Percentiles rank a stretch among this genome's conserved stretches.
phyloP scores from a whole-genome alignment of 352 stramenopile species.

The Globisporangium acanthophoron region DNA sequence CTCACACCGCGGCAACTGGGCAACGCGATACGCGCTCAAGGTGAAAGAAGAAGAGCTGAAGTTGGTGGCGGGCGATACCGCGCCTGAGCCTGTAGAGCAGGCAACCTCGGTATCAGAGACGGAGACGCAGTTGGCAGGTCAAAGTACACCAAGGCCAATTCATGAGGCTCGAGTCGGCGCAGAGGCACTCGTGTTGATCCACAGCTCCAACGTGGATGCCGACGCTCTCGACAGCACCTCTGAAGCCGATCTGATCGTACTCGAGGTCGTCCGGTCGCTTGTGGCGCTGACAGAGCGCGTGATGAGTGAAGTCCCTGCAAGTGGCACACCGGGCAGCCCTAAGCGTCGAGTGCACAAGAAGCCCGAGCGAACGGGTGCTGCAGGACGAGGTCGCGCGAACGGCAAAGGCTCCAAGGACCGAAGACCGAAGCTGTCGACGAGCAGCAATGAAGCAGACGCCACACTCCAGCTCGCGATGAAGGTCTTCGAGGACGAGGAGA shows the following conservation, averaged over 20 bases:
- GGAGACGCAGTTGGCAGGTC: background rate
- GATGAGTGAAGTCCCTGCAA: background rate
- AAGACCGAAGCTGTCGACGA: background rate
- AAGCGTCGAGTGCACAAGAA: constrained; percentile 6
- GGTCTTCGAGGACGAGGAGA: constrained; percentile 38
- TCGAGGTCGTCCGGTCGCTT: constrained; percentile 12
- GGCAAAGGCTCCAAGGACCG: constrained; percentile 11
- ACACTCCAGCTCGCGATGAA: constrained; percentile 21
- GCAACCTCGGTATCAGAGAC: background rate
- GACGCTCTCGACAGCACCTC: background rate
- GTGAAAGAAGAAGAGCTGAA: constrained; percentile 48
- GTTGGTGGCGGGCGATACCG: constrained; percentile 9
- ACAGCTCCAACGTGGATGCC: background rate
- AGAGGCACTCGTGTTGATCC: background rate
- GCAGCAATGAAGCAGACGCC: constrained; percentile 2
- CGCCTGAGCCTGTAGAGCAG: background rate
- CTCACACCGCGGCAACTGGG: constrained; percentile 30
- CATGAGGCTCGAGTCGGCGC: too few relatives aligned
- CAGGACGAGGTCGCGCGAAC: background rate
- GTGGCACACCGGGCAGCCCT: background rate
- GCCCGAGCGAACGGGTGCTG: background rate
- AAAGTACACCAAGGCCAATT: background rate
- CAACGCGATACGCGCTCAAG: constrained; percentile 21
- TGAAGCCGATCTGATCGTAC: constrained; percentile 11
- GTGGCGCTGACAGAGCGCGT: constrained; percentile 16